A percentile compares a stretch with the other conserved stretches of the same genome.
Evolutionary conservation across 805 yeast species (phyloP).

Genomic region (Vanderwaltozyma yarrowii): DNA sequence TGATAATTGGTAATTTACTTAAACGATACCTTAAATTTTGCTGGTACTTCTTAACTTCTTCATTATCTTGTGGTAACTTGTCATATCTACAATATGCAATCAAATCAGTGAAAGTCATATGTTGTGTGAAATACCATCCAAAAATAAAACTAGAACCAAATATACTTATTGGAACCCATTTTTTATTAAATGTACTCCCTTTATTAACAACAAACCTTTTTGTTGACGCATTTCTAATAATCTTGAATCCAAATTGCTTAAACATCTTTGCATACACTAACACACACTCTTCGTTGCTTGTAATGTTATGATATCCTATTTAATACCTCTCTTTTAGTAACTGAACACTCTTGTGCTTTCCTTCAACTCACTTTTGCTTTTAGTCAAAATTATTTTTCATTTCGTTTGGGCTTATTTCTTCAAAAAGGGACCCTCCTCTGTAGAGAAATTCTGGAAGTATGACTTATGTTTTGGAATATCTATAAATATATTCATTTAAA

Average conservation of each 20-base stretch:
- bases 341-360: too few relatives aligned
- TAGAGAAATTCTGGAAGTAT: too few relatives aligned
- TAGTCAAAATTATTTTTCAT: too few relatives aligned
- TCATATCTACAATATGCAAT: conserved; percentile 28
- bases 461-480: too few relatives aligned
- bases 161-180: conserved; percentile 19
- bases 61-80: conserved; percentile 21
- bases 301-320: too few relatives aligned
- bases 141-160: conserved; percentile 23
- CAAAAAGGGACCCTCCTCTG: too few relatives aligned
- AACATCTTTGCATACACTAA: conserved; percentile 5
- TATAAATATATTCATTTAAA: too few relatives aligned
- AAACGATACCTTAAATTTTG: conserved; percentile 37
- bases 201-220: conserved; percentile 8
- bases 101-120: conserved; percentile 28
- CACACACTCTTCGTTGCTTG: too few relatives aligned
- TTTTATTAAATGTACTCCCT: conserved; percentile 4
- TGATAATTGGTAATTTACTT: conserved; percentile 40
- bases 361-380: too few relatives aligned
- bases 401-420: too few relatives aligned
- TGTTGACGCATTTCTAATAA: conserved; percentile 2
- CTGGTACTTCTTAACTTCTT: conserved; percentile 24
- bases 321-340: too few relatives aligned
- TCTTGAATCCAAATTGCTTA: conserved; percentile 5
- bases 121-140: conserved; percentile 27